These are phyloP conservation scores for Globisporangium echinulatum DNA, from an alignment of 352 stramenopile genomes.

Conservation along the genomic window DNA sequence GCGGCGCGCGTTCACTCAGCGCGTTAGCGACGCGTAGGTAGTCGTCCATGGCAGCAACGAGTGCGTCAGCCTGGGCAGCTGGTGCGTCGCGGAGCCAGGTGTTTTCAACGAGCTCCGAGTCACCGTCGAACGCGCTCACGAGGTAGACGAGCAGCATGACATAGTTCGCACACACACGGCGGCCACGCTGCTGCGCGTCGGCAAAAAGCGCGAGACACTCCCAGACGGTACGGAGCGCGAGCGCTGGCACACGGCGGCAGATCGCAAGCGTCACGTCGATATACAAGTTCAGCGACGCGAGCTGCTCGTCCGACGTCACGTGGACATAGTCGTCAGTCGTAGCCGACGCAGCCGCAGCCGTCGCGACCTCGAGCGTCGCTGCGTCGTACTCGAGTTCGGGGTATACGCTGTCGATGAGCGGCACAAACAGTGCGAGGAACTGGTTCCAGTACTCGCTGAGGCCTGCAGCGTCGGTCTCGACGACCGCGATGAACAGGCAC, in stretches of 20 bases:
- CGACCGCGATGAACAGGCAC: slow-evolving; percentile 27
- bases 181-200: slow-evolving; percentile 14
- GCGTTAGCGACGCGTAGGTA: slow-evolving; percentile 13
- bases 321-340: neutral
- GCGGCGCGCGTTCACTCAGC: slow-evolving; percentile 10
- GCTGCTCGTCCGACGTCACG: slow-evolving; percentile 14
- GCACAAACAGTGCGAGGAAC: slow-evolving; percentile 22
- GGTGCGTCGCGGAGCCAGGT: slow-evolving; percentile 19
- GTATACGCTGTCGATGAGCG: slow-evolving; percentile 17
- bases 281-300: slow-evolving; percentile 23
- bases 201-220: slow-evolving; percentile 26
- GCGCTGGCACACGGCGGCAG: slow-evolving; percentile 21
- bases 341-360: slow-evolving; percentile 14
- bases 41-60: slow-evolving; percentile 21
- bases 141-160: slow-evolving; percentile 25
- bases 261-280: slow-evolving; percentile 25
- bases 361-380: slow-evolving; percentile 13
- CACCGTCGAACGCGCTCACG: slow-evolving; percentile 24
- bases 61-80: slow-evolving; percentile 11
- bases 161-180: slow-evolving; percentile 20
- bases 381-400: slow-evolving; percentile 27
- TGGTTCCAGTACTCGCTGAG: slow-evolving; percentile 27
- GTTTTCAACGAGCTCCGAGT: slow-evolving; percentile 18
- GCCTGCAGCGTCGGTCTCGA: slow-evolving; percentile 14
- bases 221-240: slow-evolving; percentile 31